Percentiles rank a stretch among this genome's conserved stretches.
phyloP scores from a whole-genome alignment of 192 early-diverging fungal genomes.

The Coemansia sp. region DNA sequence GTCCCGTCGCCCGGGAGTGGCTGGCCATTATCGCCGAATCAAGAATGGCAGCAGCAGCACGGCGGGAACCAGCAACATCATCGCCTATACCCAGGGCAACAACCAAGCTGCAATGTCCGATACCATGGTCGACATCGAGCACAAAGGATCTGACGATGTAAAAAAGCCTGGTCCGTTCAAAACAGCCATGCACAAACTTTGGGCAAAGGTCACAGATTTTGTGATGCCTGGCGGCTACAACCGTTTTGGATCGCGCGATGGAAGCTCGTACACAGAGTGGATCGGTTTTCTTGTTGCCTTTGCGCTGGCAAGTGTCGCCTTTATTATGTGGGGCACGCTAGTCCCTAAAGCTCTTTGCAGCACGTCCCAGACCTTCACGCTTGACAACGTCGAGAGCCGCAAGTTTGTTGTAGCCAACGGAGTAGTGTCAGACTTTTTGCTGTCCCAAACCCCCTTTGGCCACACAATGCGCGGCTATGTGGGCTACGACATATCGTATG shows the following conservation, averaged over 20 bases:
- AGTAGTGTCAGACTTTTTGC: constrained; percentile 49
- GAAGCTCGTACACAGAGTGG: constrained; percentile 31
- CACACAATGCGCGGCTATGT: constrained; percentile 43
- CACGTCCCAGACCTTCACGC: constrained; percentile 51
- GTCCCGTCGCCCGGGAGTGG: not conserved
- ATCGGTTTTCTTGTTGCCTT: constrained; percentile 49
- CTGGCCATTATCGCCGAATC: constrained; percentile 4
- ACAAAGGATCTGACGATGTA: not conserved
- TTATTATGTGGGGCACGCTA: constrained; percentile 54
- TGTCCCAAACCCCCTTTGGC: constrained; percentile 36
- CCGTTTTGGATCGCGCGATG: constrained; percentile 46
- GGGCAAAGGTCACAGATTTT: constrained; percentile 25
- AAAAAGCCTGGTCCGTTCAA: not conserved
- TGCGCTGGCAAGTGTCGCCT: constrained; percentile 49
- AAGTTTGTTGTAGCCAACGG: constrained; percentile 52
- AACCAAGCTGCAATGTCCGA: not conserved
- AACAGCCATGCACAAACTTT: constrained; percentile 9
- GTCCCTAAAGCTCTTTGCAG: constrained; percentile 52
- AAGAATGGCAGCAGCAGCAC: constrained; percentile 11
- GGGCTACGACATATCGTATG: constrained; percentile 45
- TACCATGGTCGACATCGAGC: not conserved
- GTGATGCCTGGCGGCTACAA: constrained; percentile 52
- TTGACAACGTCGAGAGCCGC: constrained; percentile 23
- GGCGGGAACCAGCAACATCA: not conserved
- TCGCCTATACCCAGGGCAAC: not conserved